phyloP scores from a whole-genome alignment of 2,329 filamentous ascomycete species.

The Colletotrichum tabaci region DNA sequence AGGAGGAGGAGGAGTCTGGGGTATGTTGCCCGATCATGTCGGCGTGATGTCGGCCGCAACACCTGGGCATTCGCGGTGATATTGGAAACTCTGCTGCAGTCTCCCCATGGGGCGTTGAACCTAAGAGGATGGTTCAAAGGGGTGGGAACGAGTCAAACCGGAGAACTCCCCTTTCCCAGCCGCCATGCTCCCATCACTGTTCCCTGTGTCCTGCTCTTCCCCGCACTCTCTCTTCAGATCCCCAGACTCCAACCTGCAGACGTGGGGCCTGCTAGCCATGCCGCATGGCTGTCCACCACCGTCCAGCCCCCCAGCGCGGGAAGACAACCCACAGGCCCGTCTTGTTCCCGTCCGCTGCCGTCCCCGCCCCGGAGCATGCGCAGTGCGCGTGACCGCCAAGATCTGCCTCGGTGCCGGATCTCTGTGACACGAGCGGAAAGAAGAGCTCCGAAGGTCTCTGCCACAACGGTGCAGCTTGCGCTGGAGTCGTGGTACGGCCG shows the following conservation, averaged over 20 bases:
- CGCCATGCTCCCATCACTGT: neutral
- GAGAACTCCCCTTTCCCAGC: conserved; percentile 9
- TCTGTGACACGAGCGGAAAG: neutral
- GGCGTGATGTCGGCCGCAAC: neutral
- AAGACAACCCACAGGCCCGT: neutral
- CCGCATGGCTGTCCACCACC: neutral
- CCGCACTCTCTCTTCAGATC: conserved; percentile 5
- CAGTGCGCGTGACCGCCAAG: neutral
- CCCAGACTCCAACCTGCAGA: no score
- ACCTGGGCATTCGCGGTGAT: neutral
- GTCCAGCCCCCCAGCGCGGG: neutral
- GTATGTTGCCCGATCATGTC: neutral
- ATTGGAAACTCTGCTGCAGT: neutral
- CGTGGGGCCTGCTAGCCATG: neutral
- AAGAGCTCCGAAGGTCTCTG: neutral
- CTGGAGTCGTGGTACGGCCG: no score
- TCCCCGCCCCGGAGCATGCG: neutral
- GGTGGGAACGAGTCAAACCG: neutral
- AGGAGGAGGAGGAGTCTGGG: neutral
- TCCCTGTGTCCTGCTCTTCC: neutral
- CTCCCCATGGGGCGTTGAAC: neutral
- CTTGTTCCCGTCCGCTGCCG: neutral
- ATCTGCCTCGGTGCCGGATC: neutral
- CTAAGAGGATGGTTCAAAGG: no score
- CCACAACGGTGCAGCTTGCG: neutral